These are phyloP conservation scores for Stereum hirsutum DNA, from an alignment of 1,284 basidiomycete genomes.

Conservation along the genomic window DNA sequence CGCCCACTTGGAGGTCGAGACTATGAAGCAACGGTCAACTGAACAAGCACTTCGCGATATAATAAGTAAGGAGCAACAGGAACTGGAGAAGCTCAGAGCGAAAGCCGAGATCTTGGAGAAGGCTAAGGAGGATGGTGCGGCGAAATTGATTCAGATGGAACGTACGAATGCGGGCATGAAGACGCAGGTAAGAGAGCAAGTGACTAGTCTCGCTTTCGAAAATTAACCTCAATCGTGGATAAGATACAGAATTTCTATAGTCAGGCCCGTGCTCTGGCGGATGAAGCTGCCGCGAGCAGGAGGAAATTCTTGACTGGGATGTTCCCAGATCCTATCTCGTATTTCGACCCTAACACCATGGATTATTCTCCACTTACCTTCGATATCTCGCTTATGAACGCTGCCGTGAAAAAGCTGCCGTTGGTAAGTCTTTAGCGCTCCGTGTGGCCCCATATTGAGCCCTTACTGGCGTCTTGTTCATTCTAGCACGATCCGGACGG, in stretches of 20 bases:
- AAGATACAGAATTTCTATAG: slow-evolving; percentile 8
- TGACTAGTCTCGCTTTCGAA: too few relatives aligned
- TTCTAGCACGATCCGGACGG: neutral
- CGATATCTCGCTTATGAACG: neutral
- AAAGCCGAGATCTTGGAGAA: neutral
- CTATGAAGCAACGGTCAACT: too few relatives aligned
- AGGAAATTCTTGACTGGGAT: slow-evolving; percentile 2
- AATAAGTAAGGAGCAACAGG: neutral
- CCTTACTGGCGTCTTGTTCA: neutral
- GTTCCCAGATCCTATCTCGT: neutral
- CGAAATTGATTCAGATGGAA: neutral
- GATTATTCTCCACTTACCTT: neutral
- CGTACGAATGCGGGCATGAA: neutral
- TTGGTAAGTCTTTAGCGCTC: neutral
- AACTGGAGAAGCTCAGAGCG: neutral
- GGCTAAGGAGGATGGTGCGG: neutral
- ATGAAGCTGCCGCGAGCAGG: slow-evolving; percentile 13
- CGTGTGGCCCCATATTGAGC: neutral
- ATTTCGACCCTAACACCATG: neutral
- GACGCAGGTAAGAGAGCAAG: neutral
- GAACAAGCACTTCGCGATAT: too few relatives aligned
- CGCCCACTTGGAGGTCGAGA: neutral
- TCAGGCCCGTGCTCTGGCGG: slow-evolving; percentile 12
- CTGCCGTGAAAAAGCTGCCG: neutral
- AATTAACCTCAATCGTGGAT: neutral